These are phyloP conservation scores for Garcileccinum viscosum DNA, from an alignment of 1,284 basidiomycete genomes.

Conservation along the genomic window DNA sequence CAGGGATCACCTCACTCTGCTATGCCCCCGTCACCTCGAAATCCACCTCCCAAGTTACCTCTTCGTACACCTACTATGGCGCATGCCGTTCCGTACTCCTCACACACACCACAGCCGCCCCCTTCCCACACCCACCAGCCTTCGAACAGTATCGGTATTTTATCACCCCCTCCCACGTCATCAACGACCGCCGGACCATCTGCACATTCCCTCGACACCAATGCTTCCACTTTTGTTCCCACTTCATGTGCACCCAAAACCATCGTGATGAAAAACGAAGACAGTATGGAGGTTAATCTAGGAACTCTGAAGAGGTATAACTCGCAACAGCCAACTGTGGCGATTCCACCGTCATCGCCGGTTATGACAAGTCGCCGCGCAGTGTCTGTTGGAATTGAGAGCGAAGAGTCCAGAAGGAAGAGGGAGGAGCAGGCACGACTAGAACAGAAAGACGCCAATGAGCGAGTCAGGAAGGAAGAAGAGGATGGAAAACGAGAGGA, in stretches of 20 bases:
- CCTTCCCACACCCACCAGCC: constrained; percentile 57
- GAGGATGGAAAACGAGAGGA: constrained; percentile 48
- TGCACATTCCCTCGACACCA: constrained; percentile 58
- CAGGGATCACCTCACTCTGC: constrained; percentile 50
- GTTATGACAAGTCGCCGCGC: constrained; percentile 42
- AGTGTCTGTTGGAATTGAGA: constrained; percentile 58
- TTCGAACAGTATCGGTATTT: constrained; percentile 53
- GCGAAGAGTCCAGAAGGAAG: constrained; percentile 60
- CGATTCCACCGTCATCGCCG: constrained; percentile 49
- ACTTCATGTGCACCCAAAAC: constrained; percentile 31
- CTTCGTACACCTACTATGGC: constrained; percentile 69
- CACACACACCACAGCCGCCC: constrained; percentile 57
- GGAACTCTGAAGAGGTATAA: constrained; percentile 57
- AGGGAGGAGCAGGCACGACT: constrained; percentile 59
- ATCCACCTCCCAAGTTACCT: constrained; percentile 58
- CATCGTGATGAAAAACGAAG: constrained; percentile 49
- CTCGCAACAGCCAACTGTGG: constrained; percentile 47
- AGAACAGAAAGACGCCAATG: constrained; percentile 45
- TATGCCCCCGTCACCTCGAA: constrained; percentile 70
- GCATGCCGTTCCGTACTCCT: constrained; percentile 54
- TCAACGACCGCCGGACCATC: constrained; percentile 51
- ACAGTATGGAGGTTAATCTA: constrained; percentile 67
- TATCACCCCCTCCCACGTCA: constrained; percentile 75
- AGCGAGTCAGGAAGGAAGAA: constrained; percentile 40
- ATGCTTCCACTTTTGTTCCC: constrained; percentile 71